These are phyloP conservation scores for Marchantia polymorpha DNA, from an alignment of 225 moss, liverwort and hornwort genomes.

Conservation along the genomic window DNA sequence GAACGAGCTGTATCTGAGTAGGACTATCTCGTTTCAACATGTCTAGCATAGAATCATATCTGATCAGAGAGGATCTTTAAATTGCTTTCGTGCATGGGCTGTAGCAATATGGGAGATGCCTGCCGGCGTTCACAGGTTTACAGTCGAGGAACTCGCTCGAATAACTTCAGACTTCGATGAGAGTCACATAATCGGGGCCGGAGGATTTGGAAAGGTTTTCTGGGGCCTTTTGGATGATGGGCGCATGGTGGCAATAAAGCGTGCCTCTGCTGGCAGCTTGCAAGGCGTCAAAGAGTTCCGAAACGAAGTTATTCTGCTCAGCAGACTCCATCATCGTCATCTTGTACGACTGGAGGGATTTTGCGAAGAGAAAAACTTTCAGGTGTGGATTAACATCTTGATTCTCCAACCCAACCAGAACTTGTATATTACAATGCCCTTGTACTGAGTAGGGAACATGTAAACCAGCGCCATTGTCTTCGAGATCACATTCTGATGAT, in stretches of 20 bases:
- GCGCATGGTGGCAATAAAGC: constrained; percentile 64
- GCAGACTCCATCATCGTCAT: constrained; percentile 68
- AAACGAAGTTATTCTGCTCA: constrained; percentile 60
- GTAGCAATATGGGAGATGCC: constrained; percentile 17
- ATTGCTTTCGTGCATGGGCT: not conserved
- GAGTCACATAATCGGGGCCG: constrained; percentile 54
- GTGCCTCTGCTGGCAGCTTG: constrained; percentile 44
- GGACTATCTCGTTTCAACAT: too few species aligned
- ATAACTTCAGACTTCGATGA: constrained; percentile 60
- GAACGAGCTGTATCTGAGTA: too few species aligned
- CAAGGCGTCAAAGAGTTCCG: constrained; percentile 62
- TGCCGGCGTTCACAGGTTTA: constrained; percentile 29
- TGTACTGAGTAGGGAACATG: too few species aligned
- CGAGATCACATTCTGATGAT: too few species aligned
- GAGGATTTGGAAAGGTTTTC: constrained; percentile 75
- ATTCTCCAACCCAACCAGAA: too few species aligned
- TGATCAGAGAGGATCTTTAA: too few species aligned
- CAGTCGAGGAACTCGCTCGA: constrained; percentile 55
- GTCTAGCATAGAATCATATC: too few species aligned
- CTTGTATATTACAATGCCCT: too few species aligned
- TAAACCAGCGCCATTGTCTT: too few species aligned
- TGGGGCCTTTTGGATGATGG: constrained; percentile 57
- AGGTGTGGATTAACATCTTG: constrained; percentile 26
- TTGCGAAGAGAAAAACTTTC: constrained; percentile 51
- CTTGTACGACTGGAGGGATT: constrained; percentile 73